Conservation (phyloP, 192 early-diverging fungal species). For the Umbelopsis isabellina region DNA sequence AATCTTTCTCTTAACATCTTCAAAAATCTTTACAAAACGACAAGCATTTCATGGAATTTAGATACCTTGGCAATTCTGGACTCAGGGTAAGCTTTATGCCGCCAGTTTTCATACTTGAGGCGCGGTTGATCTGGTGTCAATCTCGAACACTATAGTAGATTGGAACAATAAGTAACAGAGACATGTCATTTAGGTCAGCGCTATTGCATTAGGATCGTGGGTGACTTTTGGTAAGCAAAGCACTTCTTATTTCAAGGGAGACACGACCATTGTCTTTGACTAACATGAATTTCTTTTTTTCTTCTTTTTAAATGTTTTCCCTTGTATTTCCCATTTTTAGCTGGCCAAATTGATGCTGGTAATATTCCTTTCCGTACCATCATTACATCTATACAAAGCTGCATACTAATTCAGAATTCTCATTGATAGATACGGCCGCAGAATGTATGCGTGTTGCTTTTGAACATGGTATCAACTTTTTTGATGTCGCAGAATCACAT, state of each 20-base stretch:
- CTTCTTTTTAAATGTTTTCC: background rate
- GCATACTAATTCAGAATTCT: background rate
- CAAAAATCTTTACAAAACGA: too few relatives aligned
- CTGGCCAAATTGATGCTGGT: constrained; percentile 17
- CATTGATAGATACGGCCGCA: constrained; percentile 55
- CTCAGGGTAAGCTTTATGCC: constrained; percentile 75
- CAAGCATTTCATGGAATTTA: constrained; percentile 71
- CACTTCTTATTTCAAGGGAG: background rate
- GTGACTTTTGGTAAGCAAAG: constrained; percentile 68
- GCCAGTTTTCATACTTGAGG: background rate
- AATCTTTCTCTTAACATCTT: background rate
- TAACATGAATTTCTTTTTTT: background rate
- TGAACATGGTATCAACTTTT: constrained; percentile 80
- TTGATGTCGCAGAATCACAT: constrained; percentile 69
- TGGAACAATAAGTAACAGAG: background rate
- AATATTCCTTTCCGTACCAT: background rate
- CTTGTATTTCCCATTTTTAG: background rate
- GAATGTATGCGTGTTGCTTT: constrained; percentile 71
- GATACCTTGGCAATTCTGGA: constrained; percentile 75
- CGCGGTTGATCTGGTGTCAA: too few relatives aligned
- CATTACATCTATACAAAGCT: background rate
- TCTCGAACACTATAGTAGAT: too few relatives aligned
- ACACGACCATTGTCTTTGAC: background rate
- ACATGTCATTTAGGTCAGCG: constrained; percentile 6
- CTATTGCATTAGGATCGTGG: constrained; percentile 62